phyloP scores from a whole-genome alignment of 2,329 filamentous ascomycete species.

The Diplodia seriata region DNA sequence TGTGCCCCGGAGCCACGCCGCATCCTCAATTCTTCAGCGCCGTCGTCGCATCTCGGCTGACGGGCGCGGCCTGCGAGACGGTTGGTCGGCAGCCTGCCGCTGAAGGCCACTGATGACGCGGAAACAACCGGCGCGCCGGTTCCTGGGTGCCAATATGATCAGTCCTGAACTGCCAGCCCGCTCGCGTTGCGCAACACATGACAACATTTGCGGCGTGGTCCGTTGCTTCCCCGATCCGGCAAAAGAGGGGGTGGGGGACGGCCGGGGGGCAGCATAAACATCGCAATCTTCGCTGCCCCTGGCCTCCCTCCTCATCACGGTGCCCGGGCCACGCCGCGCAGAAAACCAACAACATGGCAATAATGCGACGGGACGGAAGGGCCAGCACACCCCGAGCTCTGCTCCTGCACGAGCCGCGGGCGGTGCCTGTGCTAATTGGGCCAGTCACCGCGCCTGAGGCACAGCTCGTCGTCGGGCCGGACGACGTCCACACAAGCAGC shows the following conservation, averaged over 20 bases:
- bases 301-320: neutral
- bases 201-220: constrained; percentile 27
- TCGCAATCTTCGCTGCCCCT: constrained; percentile 20
- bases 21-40: constrained; percentile 18
- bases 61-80: constrained; percentile 4
- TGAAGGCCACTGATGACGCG: constrained; percentile 17
- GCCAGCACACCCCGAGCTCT: constrained; percentile 14
- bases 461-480: constrained; percentile 8
- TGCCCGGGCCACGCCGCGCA: constrained; percentile 8
- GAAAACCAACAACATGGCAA: constrained; percentile 10
- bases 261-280: constrained; percentile 17
- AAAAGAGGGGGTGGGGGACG: constrained; percentile 26
- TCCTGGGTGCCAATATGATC: constrained; percentile 24
- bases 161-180: constrained; percentile 4
- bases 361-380: constrained; percentile 12
- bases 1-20: neutral
- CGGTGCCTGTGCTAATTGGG: neutral
- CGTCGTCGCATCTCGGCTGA: constrained; percentile 13
- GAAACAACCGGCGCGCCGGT: constrained; percentile 21
- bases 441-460: constrained; percentile 4
- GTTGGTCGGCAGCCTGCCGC: constrained; percentile 5
- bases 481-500: neutral
- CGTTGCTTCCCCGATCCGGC: constrained; percentile 21
- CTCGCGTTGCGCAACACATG: constrained; percentile 28
- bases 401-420: neutral